A percentile compares a stretch with the other conserved stretches of the same genome.
Conservation (phyloP, 345 rosid genomes). For the Citrus unshiu region DNA sequence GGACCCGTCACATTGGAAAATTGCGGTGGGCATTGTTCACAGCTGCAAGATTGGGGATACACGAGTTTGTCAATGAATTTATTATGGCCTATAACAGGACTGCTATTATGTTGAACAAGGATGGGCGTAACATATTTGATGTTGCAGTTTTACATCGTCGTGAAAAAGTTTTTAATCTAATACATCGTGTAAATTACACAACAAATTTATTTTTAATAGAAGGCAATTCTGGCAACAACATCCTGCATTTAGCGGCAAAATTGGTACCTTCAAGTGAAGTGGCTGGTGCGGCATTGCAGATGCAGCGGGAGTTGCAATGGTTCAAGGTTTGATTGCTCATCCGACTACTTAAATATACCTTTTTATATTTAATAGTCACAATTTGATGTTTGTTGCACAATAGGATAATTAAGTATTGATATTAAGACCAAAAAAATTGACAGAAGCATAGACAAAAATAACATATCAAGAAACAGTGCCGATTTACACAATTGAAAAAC, state of each 20-base stretch:
- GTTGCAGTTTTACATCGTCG: slow-evolving; percentile 14
- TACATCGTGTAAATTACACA: not conserved
- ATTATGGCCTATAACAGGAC: not conserved
- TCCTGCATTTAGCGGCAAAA: not conserved
- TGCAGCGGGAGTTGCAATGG: no score
- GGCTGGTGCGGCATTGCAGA: no score
- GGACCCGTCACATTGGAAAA: not conserved
- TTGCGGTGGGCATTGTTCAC: accelerated
- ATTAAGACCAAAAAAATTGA: no score
- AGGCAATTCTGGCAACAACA: not conserved
- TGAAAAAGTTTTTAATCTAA: slow-evolving; percentile 11
- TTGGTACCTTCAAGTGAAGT: no score
- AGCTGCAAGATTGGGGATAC: not conserved
- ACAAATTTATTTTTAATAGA: accelerated
- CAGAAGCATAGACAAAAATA: no score
- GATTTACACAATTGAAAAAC: no score
- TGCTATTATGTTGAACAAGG: not conserved
- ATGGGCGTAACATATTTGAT: not conserved
- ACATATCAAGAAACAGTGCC: no score
- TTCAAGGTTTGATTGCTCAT: no score
- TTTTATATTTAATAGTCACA: no score
- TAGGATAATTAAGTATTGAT: no score
- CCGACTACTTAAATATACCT: no score
- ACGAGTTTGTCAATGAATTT: not conserved
- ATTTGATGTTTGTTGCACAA: no score